Base-by-base conservation (phyloP, 768 basidiomycete species). In the Russula compacta region DNA sequence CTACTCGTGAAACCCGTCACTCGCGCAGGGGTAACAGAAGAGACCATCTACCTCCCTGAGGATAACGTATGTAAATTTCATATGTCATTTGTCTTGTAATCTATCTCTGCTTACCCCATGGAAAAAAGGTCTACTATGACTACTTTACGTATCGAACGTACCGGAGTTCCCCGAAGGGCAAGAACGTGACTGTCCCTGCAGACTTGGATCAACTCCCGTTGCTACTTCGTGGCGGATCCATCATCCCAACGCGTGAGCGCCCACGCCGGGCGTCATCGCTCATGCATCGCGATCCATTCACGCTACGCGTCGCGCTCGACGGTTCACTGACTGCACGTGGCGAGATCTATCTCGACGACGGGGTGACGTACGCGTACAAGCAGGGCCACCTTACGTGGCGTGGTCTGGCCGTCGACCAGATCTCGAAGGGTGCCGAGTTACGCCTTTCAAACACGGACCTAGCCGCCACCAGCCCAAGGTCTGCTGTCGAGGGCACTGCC, bases 331-430 rank as follows among this genome's bases (percentile, higher is more conserved):
- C 65, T 35, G 95, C 95, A 0, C 71, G 69, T 2, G 97, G 97
- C 40, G 90, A 95, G 69, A 78, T 99, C 40, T 99, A 98, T 73
- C 81, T 95, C 58, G 97, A 99, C 71, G 97, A 98, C 67, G 97
- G 97, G 14, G 87, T 87, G 54, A 82, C 87, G 0, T 98, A 84
- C 72, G 75, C 79, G 5, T 85, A 94, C 73, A 75, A 81, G 60
- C 70, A 80, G 6, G 97, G 97, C 35, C 78, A 92, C 60, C 83
- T 90, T 70, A 77, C 97, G 61, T 95, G 91, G 91, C 84, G 92
- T 58, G 76, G 79, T 61, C 91, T 95, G 69, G 68, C 68, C 29
- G 85, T 91, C 29, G 79, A 76, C 56, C 78, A 79, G 70, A 71
- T 72, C 12, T 76, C 73, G 69, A 75, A 73, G 69, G 72, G 70